Percentiles rank a stretch among this genome's conserved stretches.
Conservation (phyloP, 179 eudicot genomes). For the Gypsophila paniculata region DNA sequence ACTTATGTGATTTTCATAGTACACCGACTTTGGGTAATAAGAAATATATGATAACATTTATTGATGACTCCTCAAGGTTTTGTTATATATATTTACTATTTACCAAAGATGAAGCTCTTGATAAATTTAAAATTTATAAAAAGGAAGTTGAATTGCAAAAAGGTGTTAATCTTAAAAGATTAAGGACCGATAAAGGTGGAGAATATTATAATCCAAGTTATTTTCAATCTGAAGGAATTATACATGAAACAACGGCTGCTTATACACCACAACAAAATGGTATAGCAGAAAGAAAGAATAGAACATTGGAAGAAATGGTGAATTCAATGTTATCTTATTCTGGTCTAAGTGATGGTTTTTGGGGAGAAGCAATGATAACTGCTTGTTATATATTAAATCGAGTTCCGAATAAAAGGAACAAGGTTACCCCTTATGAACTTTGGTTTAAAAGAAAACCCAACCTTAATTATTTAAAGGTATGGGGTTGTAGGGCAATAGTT, state of each 20-base stretch:
- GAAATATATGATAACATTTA: background rate
- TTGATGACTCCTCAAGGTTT: background rate
- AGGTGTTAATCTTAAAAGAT: background rate
- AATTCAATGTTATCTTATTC: background rate
- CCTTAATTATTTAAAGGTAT: background rate
- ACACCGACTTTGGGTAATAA: background rate
- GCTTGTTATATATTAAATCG: background rate
- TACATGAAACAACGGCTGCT: background rate
- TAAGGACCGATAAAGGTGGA: background rate
- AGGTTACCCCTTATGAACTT: background rate
- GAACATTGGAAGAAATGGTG: background rate
- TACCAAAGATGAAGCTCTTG: background rate
- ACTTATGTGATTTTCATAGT: background rate
- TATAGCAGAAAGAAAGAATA: too few species aligned
- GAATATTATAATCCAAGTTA: background rate
- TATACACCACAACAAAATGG: too few species aligned
- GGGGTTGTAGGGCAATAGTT: constrained; percentile 4
- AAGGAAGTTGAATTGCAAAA: constrained; percentile 1
- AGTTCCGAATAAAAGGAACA: background rate
- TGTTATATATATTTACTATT: background rate
- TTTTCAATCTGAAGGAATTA: background rate
- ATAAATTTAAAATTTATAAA: constrained; percentile 6
- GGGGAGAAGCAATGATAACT: background rate
- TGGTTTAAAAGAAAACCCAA: constrained; percentile 1
- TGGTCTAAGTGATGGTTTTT: background rate